These are phyloP conservation scores for Auriculariales sp. DNA, from an alignment of 768 basidiomycete species.

Conservation along the genomic window DNA sequence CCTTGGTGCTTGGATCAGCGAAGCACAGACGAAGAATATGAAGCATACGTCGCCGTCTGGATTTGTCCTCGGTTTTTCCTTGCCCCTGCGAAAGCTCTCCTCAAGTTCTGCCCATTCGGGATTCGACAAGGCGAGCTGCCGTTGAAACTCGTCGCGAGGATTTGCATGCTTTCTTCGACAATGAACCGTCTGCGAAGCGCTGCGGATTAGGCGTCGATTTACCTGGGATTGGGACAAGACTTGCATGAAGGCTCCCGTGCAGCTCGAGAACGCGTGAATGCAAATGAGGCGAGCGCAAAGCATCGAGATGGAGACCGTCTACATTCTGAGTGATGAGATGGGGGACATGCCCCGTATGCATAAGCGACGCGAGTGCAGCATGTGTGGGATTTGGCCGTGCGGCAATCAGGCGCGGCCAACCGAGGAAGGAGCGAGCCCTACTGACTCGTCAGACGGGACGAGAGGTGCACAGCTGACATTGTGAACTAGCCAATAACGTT, in stretches of 20 bases:
- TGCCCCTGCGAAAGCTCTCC: conserved; percentile 44
- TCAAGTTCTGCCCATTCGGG: conserved; percentile 55
- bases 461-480: no score
- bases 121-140: conserved; percentile 54
- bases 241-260: conserved; percentile 76
- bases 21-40: neutral
- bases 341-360: conserved; percentile 45
- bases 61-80: conserved; percentile 59
- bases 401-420: conserved; percentile 78
- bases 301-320: conserved; percentile 87
- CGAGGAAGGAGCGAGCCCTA: conserved; percentile 60
- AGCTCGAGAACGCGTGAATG: conserved; percentile 53
- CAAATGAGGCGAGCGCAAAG: conserved; percentile 27
- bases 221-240: conserved; percentile 8
- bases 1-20: conserved; percentile 24
- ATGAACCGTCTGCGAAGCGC: conserved; percentile 47
- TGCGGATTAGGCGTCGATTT: neutral
- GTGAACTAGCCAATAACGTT: conserved; percentile 68
- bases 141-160: conserved; percentile 57
- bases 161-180: conserved; percentile 63
- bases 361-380: conserved; percentile 70
- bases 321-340: conserved; percentile 72
- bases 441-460: no score
- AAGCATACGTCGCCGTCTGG: conserved; percentile 79
- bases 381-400: conserved; percentile 82